These are phyloP conservation scores for Actinidia arguta DNA, from an alignment of 179 eudicot genomes.

Conservation along the genomic window DNA sequence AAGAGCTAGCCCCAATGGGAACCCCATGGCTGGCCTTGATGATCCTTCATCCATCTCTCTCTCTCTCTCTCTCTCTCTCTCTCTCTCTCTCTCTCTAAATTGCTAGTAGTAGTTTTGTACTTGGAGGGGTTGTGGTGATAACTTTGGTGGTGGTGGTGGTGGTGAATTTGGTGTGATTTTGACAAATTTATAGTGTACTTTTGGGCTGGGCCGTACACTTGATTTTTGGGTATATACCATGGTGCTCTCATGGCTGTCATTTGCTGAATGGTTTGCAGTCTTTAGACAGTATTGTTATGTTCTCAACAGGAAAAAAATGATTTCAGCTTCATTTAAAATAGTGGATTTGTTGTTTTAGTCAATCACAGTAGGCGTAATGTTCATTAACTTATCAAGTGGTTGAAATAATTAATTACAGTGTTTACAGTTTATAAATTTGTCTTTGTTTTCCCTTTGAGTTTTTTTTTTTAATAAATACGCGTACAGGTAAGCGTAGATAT, in stretches of 20 bases:
- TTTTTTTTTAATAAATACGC: no score
- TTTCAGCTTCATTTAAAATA: background rate
- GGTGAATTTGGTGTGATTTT: background rate
- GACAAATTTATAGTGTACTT: background rate
- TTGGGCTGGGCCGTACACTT: background rate
- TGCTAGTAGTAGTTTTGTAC: background rate
- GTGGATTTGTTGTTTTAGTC: background rate
- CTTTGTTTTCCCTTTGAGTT: no score
- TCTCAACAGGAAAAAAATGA: background rate
- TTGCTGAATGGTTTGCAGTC: background rate
- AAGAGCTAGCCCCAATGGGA: slow-evolving; percentile 17
- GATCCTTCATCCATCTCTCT: background rate
- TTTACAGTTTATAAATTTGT: no score
- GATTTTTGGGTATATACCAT: background rate
- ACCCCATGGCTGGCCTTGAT: slow-evolving; percentile 10
- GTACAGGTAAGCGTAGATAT: no score
- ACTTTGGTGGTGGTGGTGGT: no score
- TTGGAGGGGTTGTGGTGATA: background rate
- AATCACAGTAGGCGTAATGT: no score
- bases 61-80: background rate
- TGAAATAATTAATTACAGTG: no score
- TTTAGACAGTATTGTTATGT: background rate
- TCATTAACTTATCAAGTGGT: no score
- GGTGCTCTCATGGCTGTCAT: background rate
- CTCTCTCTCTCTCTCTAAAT: slow-evolving; percentile 1